A percentile compares a stretch with the other conserved stretches of the same genome.
These are phyloP conservation scores for Phyllosticta ampelicida DNA, from an alignment of 2,329 filamentous ascomycete species.

Conservation along the genomic window DNA sequence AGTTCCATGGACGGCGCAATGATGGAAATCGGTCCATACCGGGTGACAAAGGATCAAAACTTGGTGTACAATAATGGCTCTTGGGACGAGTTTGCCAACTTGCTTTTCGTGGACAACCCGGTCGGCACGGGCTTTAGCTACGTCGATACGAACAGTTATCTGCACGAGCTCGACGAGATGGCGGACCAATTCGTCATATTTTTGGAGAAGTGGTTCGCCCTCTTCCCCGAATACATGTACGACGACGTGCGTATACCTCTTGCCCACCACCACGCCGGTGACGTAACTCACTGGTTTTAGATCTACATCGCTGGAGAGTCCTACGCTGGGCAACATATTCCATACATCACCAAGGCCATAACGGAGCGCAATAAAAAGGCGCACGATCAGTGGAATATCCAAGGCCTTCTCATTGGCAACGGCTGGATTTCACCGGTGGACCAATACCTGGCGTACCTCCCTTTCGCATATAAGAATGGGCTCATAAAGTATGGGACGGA, in stretches of 20 bases:
- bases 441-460: conserved; percentile 81
- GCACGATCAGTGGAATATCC: conserved; percentile 59
- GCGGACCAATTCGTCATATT: conserved; percentile 78
- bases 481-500: conserved; percentile 59
- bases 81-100: conserved; percentile 96
- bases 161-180: conserved; percentile 82
- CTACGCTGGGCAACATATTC: conserved; percentile 93
- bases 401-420: conserved; percentile 87
- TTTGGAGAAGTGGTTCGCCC: conserved; percentile 76
- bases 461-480: conserved; percentile 66
- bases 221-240: conserved; percentile 84
- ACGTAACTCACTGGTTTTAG: conserved; percentile 35
- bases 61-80: conserved; percentile 82
- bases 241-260: conserved; percentile 66
- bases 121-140: conserved; percentile 96
- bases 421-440: conserved; percentile 90
- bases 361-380: conserved; percentile 68
- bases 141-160: conserved; percentile 76
- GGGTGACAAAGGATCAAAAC: conserved; percentile 62
- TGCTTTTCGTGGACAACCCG: conserved; percentile 94
- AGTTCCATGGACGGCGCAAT: conserved; percentile 93
- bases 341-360: conserved; percentile 88
- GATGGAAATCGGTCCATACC: conserved; percentile 94
- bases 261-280: conserved; percentile 13
- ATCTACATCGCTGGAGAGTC: conserved; percentile 93